Base-by-base conservation (phyloP, 345 rosid genomes). In the Citropsis articulata region DNA sequence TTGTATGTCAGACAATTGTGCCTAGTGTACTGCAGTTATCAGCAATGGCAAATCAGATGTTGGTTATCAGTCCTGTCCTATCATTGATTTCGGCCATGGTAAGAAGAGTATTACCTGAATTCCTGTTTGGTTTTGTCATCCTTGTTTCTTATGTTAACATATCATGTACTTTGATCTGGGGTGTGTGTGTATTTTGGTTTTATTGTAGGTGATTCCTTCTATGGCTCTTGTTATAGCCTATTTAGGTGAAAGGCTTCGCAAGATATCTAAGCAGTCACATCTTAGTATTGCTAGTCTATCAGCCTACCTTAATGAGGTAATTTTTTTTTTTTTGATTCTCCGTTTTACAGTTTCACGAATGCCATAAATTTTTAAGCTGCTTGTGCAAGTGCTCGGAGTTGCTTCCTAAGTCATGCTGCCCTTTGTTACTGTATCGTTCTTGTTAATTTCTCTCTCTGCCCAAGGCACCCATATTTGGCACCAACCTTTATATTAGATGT, bases 221-320 rank as follows among this genome's bases (percentile, higher is more conserved):
- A 81, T 88, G 85, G 91, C 91, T 75, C 87, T 95, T 53, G 90
- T 88, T 2, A 82, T 91, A 83, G 91, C 92, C 24, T 80, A 68
- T 88, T 91, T 93, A 14, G 99, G 99, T 75, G 92, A 88, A 80
- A 87, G 86, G 84, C 93, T 90, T 81, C 90, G 86, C 9, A 83
- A 84, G 83, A 90, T 95, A 87, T 95, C 99, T 67, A 85, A 90
- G 83, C 84, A 87, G 79, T 89, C 98, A 71, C 86, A 86, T 69
- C 83, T 93, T 76, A 90, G 91, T 53, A 81, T 88, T 76, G 94
- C 99, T 65, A 77, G 86, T 69, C 90, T 95, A 50, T 91, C 99
- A 48, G 83, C 98, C 50, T 90, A 91, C 85, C 89, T 95, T 73
- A 95, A 94, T 57, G 99, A 95, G 90, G 99, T 95, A 64, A 31